Conservation (phyloP, 1,284 basidiomycete species). For the Puccinia novopanici region DNA sequence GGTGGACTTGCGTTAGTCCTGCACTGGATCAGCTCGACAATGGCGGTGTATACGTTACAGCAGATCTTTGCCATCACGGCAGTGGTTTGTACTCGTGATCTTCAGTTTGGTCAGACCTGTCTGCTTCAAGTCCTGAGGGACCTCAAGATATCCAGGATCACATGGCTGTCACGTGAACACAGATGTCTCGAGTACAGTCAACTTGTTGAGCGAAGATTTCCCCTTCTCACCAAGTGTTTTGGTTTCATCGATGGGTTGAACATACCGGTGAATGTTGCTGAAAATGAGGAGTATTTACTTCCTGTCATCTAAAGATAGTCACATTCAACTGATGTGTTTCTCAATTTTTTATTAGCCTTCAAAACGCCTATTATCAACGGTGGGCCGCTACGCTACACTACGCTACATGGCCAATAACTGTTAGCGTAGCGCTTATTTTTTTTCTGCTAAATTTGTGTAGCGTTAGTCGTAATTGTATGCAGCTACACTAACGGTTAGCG, state of each 20-base stretch:
- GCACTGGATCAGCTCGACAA: conserved; percentile 9
- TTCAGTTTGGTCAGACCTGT: background rate
- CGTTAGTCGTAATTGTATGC: too few relatives aligned
- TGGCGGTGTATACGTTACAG: background rate
- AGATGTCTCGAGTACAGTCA: background rate
- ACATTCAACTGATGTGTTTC: too few relatives aligned
- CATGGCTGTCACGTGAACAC: background rate
- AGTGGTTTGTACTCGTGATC: background rate
- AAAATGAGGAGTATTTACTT: conserved; percentile 9
- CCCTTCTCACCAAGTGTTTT: background rate
- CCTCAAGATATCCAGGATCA: background rate
- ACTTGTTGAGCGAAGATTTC: background rate
- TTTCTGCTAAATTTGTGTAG: too few relatives aligned
- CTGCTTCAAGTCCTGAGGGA: background rate
- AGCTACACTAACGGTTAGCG: too few relatives aligned
- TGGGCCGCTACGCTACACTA: too few relatives aligned
- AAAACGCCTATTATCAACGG: background rate
- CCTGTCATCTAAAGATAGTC: background rate
- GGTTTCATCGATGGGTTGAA: conserved; percentile 12
- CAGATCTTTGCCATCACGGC: background rate
- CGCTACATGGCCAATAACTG: too few relatives aligned
- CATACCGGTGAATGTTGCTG: background rate
- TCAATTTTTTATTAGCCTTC: background rate
- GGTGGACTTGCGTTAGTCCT: background rate
- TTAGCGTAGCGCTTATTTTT: too few relatives aligned